Base-by-base conservation (phyloP, 768 basidiomycete genomes). In the Asterophora lycoperdoides region DNA sequence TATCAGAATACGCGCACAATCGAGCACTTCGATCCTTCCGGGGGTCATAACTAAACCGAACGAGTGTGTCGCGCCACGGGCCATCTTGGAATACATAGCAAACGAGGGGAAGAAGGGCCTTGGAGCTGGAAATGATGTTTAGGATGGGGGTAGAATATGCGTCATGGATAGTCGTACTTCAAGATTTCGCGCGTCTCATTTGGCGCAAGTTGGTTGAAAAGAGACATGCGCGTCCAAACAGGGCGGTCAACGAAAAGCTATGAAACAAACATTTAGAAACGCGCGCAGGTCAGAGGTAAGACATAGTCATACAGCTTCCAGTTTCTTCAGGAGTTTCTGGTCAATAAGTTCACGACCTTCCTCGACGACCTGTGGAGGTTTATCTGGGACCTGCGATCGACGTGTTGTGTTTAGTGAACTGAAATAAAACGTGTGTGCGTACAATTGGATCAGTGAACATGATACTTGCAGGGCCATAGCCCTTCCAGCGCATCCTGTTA, bases 51-150 rank as follows among this genome's bases (percentile, higher is more conserved):
- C 85, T 83, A 49, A 93, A 86, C 38, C 82, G 81, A 30, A 97
- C 77, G 42, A 93, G 76, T 11, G 89, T 88, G 57, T 97, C 94
- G 34, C 92, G 77, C 85, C 89, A 98, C 2, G 94, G 93, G 0
- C 96, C 96, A 56, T 96, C 94, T 56, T 85, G 80, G 61, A 97
- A 94, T 8, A 89, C 86, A 60, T 94, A 99, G 46, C 84, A 86
- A 3, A 87, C 80, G 5, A 89, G 67, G 3, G 93, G 86, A 14
- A 95, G 76, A 13, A 93, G 73, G 5, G 82, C 67, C 62, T 94
- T 95, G 10, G 89, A 87, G 52, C 93, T 95, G 49, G 17, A 17
- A 33, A 41, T 5, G 38, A 60, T 23, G 6, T 51, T 60, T 38
- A 20, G 18, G 7, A 20, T 18, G 42, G 8, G 15, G 17, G 14